Percentiles rank a stretch among this genome's conserved stretches.
Evolutionary conservation across 2,329 filamentous ascomycete genomes (phyloP).

Genomic region (Trichoderma breve): DNA sequence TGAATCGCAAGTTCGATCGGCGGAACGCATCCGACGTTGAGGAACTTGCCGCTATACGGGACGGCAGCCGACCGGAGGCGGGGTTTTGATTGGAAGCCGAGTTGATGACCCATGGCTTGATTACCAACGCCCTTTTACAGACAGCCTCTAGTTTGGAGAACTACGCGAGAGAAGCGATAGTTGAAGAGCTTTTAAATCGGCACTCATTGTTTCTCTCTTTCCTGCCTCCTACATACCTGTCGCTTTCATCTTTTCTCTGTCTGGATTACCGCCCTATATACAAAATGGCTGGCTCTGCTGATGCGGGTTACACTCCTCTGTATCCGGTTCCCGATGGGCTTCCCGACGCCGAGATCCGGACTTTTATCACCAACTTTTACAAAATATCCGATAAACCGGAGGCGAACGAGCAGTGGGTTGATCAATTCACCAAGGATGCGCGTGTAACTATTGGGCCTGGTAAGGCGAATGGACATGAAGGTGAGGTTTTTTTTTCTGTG

Average conservation of each 20-base stretch:
- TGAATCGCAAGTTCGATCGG: not conserved
- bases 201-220: not conserved
- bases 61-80: not conserved
- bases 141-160: not conserved
- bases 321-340: constrained; percentile 33
- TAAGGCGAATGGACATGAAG: constrained; percentile 37
- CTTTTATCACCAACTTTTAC: constrained; percentile 46
- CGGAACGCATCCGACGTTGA: constrained; percentile 1
- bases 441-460: constrained; percentile 42
- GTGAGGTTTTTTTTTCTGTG: constrained; percentile 24
- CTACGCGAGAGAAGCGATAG: not conserved
- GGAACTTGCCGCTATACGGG: not conserved
- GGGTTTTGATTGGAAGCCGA: not conserved
- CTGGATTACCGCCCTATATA: not conserved
- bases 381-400: constrained; percentile 42
- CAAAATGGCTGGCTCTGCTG: constrained; percentile 21
- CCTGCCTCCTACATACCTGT: not conserved
- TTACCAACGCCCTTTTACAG: not conserved
- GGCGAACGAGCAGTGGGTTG: constrained; percentile 44
- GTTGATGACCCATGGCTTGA: not conserved
- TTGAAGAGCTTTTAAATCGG: not conserved
- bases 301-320: constrained; percentile 32
- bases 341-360: constrained; percentile 33
- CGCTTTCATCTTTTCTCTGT: not conserved
- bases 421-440: constrained; percentile 43